Evolutionary conservation across 768 basidiomycete genomes (phyloP).

Genomic region (Russula dissimulans): DNA sequence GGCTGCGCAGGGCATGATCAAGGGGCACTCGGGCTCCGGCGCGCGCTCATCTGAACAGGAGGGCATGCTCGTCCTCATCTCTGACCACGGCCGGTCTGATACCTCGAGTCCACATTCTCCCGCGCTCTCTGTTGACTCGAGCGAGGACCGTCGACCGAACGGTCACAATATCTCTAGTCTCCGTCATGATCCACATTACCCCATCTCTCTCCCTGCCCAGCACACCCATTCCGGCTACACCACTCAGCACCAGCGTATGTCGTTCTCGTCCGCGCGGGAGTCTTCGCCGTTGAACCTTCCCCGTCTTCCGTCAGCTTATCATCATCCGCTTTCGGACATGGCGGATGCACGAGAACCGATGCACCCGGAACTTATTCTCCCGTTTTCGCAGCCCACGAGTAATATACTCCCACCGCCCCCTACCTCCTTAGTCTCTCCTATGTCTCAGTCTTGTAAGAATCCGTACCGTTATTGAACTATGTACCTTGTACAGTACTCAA

Average conservation of each 20-base stretch:
- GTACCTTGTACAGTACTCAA: slow-evolving; percentile 64
- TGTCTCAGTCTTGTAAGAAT: slow-evolving; percentile 52
- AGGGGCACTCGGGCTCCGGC: slow-evolving; percentile 70
- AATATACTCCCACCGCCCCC: slow-evolving; percentile 31
- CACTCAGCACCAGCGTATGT: slow-evolving; percentile 17
- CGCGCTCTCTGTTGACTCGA: slow-evolving; percentile 39
- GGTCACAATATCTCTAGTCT: slow-evolving; percentile 27
- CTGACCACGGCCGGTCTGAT: slow-evolving; percentile 30
- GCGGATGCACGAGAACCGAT: slow-evolving; percentile 14
- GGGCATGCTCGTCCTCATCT: slow-evolving; percentile 44
- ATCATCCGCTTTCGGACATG: slow-evolving; percentile 13
- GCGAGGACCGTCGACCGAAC: slow-evolving; percentile 30
- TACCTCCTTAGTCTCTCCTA: slow-evolving; percentile 43
- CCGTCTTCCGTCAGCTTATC: slow-evolving; percentile 18
- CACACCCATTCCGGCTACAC: slow-evolving; percentile 17
- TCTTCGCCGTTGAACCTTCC: slow-evolving; percentile 18
- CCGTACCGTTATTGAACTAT: slow-evolving; percentile 60
- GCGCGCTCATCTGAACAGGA: slow-evolving; percentile 49
- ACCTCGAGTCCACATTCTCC: slow-evolving; percentile 33
- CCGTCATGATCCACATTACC: slow-evolving; percentile 25
- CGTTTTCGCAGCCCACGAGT: slow-evolving; percentile 25
- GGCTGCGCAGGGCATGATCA: slow-evolving; percentile 81
- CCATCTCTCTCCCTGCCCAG: slow-evolving; percentile 18
- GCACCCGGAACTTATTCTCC: slow-evolving; percentile 17
- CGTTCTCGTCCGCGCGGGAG: slow-evolving; percentile 18